Evolutionary conservation across 495 filamentous ascomycete genomes (phyloP), one percentile per base, ranked within the genome.

Genomic region (Penicillium coprophilum): DNA sequence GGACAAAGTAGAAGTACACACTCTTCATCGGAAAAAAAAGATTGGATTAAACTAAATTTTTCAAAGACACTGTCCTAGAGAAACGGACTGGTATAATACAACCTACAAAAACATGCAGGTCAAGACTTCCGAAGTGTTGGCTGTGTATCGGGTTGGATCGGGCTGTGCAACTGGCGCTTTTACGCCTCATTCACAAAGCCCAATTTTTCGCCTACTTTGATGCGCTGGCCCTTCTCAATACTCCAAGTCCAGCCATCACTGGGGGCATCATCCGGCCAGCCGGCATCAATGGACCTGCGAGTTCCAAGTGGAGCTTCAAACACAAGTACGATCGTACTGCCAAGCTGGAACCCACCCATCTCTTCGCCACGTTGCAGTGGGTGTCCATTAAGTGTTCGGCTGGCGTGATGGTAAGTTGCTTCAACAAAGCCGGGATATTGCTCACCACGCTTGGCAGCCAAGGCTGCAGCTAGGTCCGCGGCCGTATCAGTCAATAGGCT

Each of bases 291-390:
- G 49, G 84, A 89, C 51, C 80, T 78, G 32, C 81, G 69, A 38
- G 71, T 71, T 7, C 84, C 82, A 57, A 85, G 85, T 0, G 94
- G 94, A 36, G 93, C 94, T 71, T 99, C 94, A 75, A 99, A 99
- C 5, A 97, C 92, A 31, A 99, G 77, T 34, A 99, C 94, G 56
- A 99, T 87, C 0, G 93, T 92, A 68, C 92, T 97, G 21, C 94
- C 94, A 20, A 99, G 79, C 76, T 94, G 91, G 73, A 99, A 99
- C 0, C 94, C 94, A 23, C 94, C 94, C 90, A 99, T 97, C 72
- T 99, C 95, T 59, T 95, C 92, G 23, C 94, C 94, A 38, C 91
- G 81, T 45, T 85, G 79, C 55, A 97, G 72, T 10, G 94, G 87
- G 68, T 97, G 84, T 11, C 94, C 94, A 23, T 85, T 82, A 3